A percentile compares a stretch with the other conserved stretches of the same genome.
Evolutionary conservation across 1,139 yeast genomes (phyloP).

Genomic region (Diutina siamensis): DNA sequence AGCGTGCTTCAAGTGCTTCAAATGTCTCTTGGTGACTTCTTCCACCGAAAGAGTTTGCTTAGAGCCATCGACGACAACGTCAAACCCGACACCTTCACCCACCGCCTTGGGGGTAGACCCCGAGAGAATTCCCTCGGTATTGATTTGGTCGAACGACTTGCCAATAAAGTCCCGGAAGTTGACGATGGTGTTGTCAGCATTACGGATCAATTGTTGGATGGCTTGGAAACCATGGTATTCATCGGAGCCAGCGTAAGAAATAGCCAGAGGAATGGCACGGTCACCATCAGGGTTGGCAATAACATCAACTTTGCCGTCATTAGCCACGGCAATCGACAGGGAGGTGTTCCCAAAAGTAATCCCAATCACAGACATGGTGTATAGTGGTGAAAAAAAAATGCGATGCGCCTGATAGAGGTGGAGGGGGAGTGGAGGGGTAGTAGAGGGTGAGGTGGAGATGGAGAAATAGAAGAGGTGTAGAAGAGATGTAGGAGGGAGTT

Average conservation of each 20-base stretch:
- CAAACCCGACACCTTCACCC: slow-evolving; percentile 63
- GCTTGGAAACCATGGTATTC: slow-evolving; percentile 99
- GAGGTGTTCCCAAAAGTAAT: slow-evolving; percentile 94
- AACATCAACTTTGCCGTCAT: slow-evolving; percentile 90
- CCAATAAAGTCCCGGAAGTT: slow-evolving; percentile 94
- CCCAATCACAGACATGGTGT: slow-evolving; percentile 57
- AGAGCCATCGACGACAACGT: slow-evolving; percentile 34
- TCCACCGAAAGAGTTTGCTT: slow-evolving; percentile 48
- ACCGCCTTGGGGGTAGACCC: slow-evolving; percentile 65
- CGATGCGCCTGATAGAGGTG: background rate
- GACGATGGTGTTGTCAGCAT: slow-evolving; percentile 75
- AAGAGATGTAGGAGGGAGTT: no score
- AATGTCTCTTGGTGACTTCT: slow-evolving; percentile 76
- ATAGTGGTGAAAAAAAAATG: background rate
- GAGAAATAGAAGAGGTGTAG: background rate
- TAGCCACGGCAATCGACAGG: slow-evolving; percentile 87
- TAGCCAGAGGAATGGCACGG: slow-evolving; percentile 87
- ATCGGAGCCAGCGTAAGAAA: slow-evolving; percentile 86
- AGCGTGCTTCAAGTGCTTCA: slow-evolving; percentile 70
- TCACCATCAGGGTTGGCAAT: slow-evolving; percentile 99
- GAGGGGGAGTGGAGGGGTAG: no score
- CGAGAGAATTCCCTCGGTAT: slow-evolving; percentile 39
- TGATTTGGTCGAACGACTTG: slow-evolving; percentile 55
- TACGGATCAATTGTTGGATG: slow-evolving; percentile 80
- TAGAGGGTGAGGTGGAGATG: background rate